Percentiles rank a stretch among this genome's conserved stretches.
These are phyloP conservation scores for Amanita rimosa DNA, from an alignment of 768 basidiomycete species.

Conservation along the genomic window DNA sequence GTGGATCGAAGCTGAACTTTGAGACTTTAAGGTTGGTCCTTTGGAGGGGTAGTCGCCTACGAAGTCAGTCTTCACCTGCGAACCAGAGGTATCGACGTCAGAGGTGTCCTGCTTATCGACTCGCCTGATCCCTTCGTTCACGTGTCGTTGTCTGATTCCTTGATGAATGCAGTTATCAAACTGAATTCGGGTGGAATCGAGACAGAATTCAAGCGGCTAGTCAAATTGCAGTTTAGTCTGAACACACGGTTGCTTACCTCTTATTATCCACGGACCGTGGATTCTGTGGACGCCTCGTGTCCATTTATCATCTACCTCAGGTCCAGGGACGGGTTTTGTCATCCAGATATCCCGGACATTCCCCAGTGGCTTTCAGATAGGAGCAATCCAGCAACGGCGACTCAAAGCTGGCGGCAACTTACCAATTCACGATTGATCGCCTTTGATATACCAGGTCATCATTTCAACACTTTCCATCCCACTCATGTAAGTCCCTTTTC, in stretches of 20 bases:
- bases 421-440: conserved; percentile 25
- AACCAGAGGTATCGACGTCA: conserved; percentile 29
- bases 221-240: conserved; percentile 37
- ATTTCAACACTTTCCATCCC: conserved; percentile 46
- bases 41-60: conserved; percentile 64
- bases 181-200: conserved; percentile 17
- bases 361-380: conserved; percentile 45
- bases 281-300: neutral
- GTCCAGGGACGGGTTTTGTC: conserved; percentile 35
- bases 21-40: conserved; percentile 54
- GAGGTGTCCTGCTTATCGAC: conserved; percentile 58
- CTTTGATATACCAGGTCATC: conserved; percentile 53
- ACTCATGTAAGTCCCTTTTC: conserved; percentile 28
- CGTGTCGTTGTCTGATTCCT: conserved; percentile 35
- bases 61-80: conserved; percentile 45
- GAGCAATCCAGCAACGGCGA: conserved; percentile 17
- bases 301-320: conserved; percentile 38
- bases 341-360: conserved; percentile 21
- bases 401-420: conserved; percentile 37
- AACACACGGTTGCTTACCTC: conserved; percentile 33
- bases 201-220: conserved; percentile 21
- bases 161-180: conserved; percentile 38
- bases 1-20: neutral
- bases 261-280: conserved; percentile 26
- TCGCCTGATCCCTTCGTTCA: conserved; percentile 47